phyloP scores from a whole-genome alignment of 352 stramenopile species.

The Pythium volutum region DNA sequence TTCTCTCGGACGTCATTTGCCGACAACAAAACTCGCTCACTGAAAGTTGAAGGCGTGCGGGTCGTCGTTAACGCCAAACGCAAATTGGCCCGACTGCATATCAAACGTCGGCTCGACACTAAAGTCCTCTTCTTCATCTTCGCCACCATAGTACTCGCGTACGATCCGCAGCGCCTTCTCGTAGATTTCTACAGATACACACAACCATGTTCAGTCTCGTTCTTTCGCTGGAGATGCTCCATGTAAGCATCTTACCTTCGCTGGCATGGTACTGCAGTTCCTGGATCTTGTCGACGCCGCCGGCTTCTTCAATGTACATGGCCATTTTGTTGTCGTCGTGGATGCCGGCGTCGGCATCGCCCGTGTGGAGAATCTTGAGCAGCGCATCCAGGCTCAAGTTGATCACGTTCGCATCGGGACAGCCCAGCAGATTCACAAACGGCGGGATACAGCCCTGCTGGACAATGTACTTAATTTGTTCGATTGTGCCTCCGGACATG shows the following conservation, averaged over 20 bases:
- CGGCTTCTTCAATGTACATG: constrained; percentile 94
- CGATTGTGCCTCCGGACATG: constrained; percentile 64
- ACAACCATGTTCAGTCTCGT: background rate
- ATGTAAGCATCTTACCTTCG: constrained; percentile 73
- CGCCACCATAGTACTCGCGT: constrained; percentile 96
- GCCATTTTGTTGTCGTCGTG: constrained; percentile 94
- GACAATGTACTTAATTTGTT: constrained; percentile 97
- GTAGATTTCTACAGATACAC: constrained; percentile 74
- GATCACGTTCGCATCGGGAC: constrained; percentile 95
- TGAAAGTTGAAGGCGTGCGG: constrained; percentile 27
- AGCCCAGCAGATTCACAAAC: constrained; percentile 93
- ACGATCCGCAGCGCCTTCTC: constrained; percentile 95
- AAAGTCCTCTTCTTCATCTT: constrained; percentile 95
- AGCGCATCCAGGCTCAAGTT: constrained; percentile 97
- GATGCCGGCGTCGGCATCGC: constrained; percentile 86
- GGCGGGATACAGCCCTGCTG: constrained; percentile 95
- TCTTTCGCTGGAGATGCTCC: background rate
- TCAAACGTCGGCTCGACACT: constrained; percentile 52
- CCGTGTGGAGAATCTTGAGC: constrained; percentile 90
- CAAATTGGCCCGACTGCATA: constrained; percentile 48
- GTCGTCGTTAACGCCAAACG: constrained; percentile 47
- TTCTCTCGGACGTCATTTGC: background rate
- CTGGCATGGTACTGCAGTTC: constrained; percentile 97
- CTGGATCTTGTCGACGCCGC: constrained; percentile 96
- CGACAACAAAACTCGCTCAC: background rate